Evolutionary conservation across 2,329 filamentous ascomycete genomes (phyloP).

Genomic region (Penicillium sp.): DNA sequence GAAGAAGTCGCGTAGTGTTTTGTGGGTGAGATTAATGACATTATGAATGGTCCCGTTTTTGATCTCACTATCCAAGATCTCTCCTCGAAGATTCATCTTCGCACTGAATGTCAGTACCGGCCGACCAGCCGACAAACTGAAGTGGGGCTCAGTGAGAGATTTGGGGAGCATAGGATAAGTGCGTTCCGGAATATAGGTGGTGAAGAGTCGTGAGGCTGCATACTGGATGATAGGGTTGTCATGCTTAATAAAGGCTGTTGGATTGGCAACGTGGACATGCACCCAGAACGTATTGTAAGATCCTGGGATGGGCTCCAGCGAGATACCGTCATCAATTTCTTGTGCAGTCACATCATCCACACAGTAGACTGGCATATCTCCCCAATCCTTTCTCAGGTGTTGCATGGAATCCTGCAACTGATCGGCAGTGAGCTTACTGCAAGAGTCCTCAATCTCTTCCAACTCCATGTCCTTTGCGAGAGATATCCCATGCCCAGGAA

Average conservation of each 20-base stretch:
- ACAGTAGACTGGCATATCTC: conserved; percentile 56
- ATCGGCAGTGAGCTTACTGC: conserved; percentile 22
- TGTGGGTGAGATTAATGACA: conserved; percentile 52
- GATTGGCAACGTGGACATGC: conserved; percentile 63
- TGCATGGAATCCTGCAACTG: conserved; percentile 54
- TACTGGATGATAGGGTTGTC: conserved; percentile 53
- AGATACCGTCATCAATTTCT: conserved; percentile 64
- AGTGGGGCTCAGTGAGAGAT: conserved; percentile 48
- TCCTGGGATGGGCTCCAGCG: conserved; percentile 51
- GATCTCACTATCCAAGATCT: conserved; percentile 55
- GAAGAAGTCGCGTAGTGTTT: conserved; percentile 40
- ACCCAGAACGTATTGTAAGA: conserved; percentile 53
- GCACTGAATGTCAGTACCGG: conserved; percentile 62
- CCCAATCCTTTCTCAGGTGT: conserved; percentile 57
- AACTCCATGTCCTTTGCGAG: conserved; percentile 29
- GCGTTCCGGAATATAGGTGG: conserved; percentile 54
- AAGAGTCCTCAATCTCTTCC: conserved; percentile 30
- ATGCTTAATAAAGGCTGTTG: conserved; percentile 58
- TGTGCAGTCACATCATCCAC: conserved; percentile 54
- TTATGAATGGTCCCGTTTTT: conserved; percentile 54
- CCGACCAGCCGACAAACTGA: conserved; percentile 54
- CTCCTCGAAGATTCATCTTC: conserved; percentile 51
- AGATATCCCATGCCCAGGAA: conserved; percentile 46
- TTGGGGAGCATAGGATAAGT: conserved; percentile 57
- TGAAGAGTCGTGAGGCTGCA: conserved; percentile 54